Evolutionary conservation across 1,284 basidiomycete genomes (phyloP).

Genomic region (Cryptococcus sp.): DNA sequence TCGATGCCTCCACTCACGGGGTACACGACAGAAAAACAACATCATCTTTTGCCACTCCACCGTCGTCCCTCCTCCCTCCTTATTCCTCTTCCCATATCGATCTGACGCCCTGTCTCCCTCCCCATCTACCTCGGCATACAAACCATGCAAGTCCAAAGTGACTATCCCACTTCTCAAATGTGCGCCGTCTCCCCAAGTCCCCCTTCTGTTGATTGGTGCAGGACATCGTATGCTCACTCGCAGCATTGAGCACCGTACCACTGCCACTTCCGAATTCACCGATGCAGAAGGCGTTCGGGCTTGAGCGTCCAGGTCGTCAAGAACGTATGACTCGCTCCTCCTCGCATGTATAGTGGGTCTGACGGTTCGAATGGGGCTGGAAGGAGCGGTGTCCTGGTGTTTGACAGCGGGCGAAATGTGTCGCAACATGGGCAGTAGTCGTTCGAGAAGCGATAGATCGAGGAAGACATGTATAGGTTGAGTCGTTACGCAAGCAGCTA

Average conservation of each 20-base stretch:
- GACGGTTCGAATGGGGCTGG: not conserved
- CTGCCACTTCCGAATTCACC: not conserved
- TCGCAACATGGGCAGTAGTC: constrained; percentile 39
- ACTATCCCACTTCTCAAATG: constrained; percentile 43
- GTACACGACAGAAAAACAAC: constrained; percentile 39
- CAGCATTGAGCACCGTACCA: constrained; percentile 25
- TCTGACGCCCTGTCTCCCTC: too few relatives aligned
- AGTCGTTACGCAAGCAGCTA: constrained; percentile 38
- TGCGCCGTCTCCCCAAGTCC: constrained; percentile 41
- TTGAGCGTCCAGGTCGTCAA: constrained; percentile 24
- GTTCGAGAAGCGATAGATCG: constrained; percentile 57
- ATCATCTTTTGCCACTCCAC: constrained; percentile 39
- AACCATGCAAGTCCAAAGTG: constrained; percentile 41
- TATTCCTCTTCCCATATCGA: too few relatives aligned
- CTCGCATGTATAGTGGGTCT: not conserved
- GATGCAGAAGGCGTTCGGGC: constrained; percentile 7
- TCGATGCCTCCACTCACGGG: too few relatives aligned
- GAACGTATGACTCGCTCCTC: constrained; percentile 17
- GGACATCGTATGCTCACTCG: constrained; percentile 45
- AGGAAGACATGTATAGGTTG: constrained; percentile 66
- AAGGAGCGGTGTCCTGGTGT: constrained; percentile 5
- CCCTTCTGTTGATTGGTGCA: constrained; percentile 33
- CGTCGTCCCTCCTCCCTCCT: constrained; percentile 1
- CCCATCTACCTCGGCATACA: constrained; percentile 11
- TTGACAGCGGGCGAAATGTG: constrained; percentile 27